Percentiles rank a stretch among this genome's conserved stretches.
Conservation (phyloP, 169 alveolate species). For the Plasmodium coatneyi region DNA sequence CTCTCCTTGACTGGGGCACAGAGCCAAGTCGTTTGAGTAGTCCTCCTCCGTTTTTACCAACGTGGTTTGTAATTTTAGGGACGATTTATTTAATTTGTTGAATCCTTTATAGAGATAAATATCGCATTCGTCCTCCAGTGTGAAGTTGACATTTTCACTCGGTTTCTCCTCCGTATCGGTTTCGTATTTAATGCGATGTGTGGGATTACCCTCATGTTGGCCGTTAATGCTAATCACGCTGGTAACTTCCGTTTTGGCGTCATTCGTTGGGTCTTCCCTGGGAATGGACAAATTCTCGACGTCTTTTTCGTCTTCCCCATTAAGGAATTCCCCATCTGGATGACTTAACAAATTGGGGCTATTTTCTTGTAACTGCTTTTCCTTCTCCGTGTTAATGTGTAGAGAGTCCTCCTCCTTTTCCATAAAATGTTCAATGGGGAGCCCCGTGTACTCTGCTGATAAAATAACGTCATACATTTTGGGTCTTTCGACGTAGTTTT, state of each 20-base stretch:
- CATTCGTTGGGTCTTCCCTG: not conserved
- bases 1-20: conserved; percentile 2
- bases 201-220: not conserved
- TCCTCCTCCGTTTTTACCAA: conserved; percentile 41
- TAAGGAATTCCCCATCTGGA: not conserved
- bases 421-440: conserved; percentile 67
- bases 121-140: conserved; percentile 65
- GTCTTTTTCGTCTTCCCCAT: not conserved
- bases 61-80: conserved; percentile 46
- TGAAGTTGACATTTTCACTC: conserved; percentile 34
- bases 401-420: conserved; percentile 15
- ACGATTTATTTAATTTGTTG: conserved; percentile 41
- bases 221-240: not conserved
- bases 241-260: not conserved
- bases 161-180: not conserved
- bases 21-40: conserved; percentile 12
- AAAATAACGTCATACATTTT: conserved; percentile 70
- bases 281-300: not conserved
- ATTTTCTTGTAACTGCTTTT: not conserved
- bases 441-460: conserved; percentile 68
- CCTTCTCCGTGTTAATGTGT: not conserved
- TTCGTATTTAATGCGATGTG: not conserved
- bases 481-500: conserved; percentile 46
- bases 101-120: conserved; percentile 57
- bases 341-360: not conserved